Evolutionary conservation across 2,329 filamentous ascomycete genomes (phyloP).

Genomic region (Talaromyces marneffei): DNA sequence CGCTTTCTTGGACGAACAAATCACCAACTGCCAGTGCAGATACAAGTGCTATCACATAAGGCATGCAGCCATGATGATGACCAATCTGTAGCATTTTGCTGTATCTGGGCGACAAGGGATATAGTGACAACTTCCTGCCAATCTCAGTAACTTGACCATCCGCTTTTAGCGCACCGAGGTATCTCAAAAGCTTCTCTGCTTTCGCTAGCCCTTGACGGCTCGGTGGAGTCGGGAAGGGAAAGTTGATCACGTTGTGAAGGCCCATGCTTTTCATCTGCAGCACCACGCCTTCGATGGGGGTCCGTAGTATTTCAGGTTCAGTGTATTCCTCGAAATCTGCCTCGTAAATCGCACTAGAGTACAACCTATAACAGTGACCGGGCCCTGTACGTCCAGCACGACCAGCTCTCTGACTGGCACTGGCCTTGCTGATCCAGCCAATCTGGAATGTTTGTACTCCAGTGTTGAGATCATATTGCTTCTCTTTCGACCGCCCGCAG

Average conservation of each 20-base stretch:
- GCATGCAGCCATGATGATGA: constrained; percentile 72
- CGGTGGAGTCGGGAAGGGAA: constrained; percentile 91
- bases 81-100: constrained; percentile 88
- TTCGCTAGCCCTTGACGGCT: constrained; percentile 68
- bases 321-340: constrained; percentile 80
- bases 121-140: constrained; percentile 76
- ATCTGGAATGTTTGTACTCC: constrained; percentile 95
- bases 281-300: constrained; percentile 88
- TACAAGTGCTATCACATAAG: constrained; percentile 82
- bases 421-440: constrained; percentile 96
- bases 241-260: constrained; percentile 81
- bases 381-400: constrained; percentile 93
- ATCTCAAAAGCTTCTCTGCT: constrained; percentile 79
- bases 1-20: constrained; percentile 75
- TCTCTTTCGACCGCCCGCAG: constrained; percentile 85
- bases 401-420: constrained; percentile 82
- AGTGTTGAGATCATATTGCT: constrained; percentile 77
- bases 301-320: constrained; percentile 80
- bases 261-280: constrained; percentile 94
- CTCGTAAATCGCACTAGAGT: constrained; percentile 87
- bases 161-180: constrained; percentile 71
- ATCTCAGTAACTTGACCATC: constrained; percentile 70
- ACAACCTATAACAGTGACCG: constrained; percentile 90
- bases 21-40: constrained; percentile 84
- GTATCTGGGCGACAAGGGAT: constrained; percentile 85